Evolutionary conservation across 1,284 basidiomycete genomes (phyloP).

Genomic region (Ustilago sp.): DNA sequence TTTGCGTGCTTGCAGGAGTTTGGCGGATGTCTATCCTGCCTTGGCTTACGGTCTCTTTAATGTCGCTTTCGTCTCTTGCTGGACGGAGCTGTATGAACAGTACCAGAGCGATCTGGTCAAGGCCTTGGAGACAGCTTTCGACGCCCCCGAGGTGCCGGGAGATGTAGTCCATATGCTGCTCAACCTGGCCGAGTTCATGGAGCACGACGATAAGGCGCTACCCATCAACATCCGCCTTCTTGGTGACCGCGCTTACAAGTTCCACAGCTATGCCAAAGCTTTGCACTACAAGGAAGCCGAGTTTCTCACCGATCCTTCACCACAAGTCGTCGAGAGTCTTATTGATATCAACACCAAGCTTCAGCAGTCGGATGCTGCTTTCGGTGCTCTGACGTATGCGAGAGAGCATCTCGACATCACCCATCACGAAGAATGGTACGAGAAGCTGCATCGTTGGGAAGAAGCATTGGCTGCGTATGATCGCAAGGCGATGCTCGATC

Average conservation of each 20-base stretch:
- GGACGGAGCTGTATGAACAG: slow-evolving; percentile 90
- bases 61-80: slow-evolving; percentile 97
- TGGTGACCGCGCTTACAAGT: slow-evolving; percentile 90
- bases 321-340: slow-evolving; percentile 86
- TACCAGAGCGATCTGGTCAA: slow-evolving; percentile 76
- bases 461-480: slow-evolving; percentile 91
- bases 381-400: slow-evolving; percentile 67
- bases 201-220: slow-evolving; percentile 96
- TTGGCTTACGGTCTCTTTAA: slow-evolving; percentile 96
- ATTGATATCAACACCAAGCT: slow-evolving; percentile 98
- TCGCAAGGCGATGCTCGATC: slow-evolving; percentile 78
- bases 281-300: slow-evolving; percentile 99
- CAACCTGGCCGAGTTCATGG: slow-evolving; percentile 99
- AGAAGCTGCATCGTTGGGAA: slow-evolving; percentile 95
- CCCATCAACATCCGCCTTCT: slow-evolving; percentile 93
- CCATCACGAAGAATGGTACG: slow-evolving; percentile 96
- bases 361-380: slow-evolving; percentile 76
- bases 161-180: slow-evolving; percentile 94
- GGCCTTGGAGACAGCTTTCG: slow-evolving; percentile 89
- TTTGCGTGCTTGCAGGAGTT: slow-evolving; percentile 90
- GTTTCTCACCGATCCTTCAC: slow-evolving; percentile 89
- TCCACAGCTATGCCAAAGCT: slow-evolving; percentile 96
- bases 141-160: slow-evolving; percentile 81
- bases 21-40: slow-evolving; percentile 91
- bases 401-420: slow-evolving; percentile 76